These are phyloP conservation scores for Puccinia coronata DNA, from an alignment of 1,284 basidiomycete species.

Conservation along the genomic window DNA sequence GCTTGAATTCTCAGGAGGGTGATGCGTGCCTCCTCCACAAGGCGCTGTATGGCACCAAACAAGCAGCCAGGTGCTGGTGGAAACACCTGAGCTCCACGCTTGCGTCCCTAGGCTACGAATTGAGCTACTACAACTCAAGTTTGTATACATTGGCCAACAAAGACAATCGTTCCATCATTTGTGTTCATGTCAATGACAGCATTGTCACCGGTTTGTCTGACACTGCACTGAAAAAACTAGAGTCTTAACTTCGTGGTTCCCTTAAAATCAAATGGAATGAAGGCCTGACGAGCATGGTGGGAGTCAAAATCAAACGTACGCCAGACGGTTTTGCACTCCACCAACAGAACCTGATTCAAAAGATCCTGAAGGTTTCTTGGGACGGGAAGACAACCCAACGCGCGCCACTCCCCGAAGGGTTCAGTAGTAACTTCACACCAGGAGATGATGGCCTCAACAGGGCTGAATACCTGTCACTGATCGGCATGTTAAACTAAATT, in stretches of 20 bases:
- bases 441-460: too few species aligned
- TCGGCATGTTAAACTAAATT: constrained; percentile 5
- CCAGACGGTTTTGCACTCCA: background rate
- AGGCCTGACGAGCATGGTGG: too few species aligned
- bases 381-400: background rate
- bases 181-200: constrained; percentile 19
- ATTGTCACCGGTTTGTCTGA: background rate
- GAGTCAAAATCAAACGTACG: background rate
- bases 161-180: background rate
- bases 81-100: background rate
- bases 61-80: too few species aligned
- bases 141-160: background rate
- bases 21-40: too few species aligned
- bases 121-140: background rate
- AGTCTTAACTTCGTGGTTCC: background rate
- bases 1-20: too few species aligned
- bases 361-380: background rate
- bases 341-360: background rate
- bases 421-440: background rate
- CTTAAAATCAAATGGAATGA: constrained; percentile 25
- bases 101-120: background rate
- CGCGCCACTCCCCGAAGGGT: background rate
- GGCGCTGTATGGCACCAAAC: too few species aligned
- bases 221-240: background rate
- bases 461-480: background rate